Evolutionary conservation across 352 stramenopile genomes (phyloP).

Genomic region (Phytopythium delawarense): DNA sequence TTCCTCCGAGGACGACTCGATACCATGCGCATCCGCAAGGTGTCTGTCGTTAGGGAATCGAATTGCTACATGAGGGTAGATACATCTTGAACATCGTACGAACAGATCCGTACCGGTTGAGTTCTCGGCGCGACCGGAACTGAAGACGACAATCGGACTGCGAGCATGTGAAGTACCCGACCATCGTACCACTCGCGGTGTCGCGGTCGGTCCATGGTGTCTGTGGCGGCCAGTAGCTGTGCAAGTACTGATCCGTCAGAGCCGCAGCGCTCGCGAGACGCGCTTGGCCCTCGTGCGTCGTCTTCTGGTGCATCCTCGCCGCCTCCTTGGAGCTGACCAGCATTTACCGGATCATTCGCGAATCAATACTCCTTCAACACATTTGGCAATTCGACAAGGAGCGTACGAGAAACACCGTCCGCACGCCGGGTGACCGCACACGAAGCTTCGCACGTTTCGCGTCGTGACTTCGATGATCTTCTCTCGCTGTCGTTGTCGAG

Average conservation of each 20-base stretch:
- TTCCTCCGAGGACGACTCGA: background rate
- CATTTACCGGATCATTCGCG: background rate
- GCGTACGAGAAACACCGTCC: conserved; percentile 56
- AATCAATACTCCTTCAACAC: background rate
- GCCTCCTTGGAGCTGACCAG: conserved; percentile 37
- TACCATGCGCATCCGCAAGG: conserved; percentile 13
- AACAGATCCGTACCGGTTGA: conserved; percentile 16
- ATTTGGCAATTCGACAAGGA: background rate
- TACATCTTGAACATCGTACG: background rate
- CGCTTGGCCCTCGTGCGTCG: conserved; percentile 30
- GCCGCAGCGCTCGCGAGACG: conserved; percentile 33
- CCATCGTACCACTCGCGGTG: conserved; percentile 17
- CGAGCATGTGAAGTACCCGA: conserved; percentile 46
- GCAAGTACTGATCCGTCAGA: conserved; percentile 50
- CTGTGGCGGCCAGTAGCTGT: conserved; percentile 49
- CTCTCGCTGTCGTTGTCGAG: conserved; percentile 34
- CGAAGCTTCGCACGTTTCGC: conserved; percentile 36
- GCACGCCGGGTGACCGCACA: conserved; percentile 51
- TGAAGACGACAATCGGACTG: conserved; percentile 25
- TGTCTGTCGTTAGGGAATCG: conserved; percentile 10
- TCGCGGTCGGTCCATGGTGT: conserved; percentile 36
- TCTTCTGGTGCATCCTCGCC: conserved; percentile 41
- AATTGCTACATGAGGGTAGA: background rate
- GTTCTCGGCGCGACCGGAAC: conserved; percentile 40
- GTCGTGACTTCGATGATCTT: conserved; percentile 45